phyloP scores from a whole-genome alignment of 257 asterid genomes.

The Nicotiana tomentosiformis region DNA sequence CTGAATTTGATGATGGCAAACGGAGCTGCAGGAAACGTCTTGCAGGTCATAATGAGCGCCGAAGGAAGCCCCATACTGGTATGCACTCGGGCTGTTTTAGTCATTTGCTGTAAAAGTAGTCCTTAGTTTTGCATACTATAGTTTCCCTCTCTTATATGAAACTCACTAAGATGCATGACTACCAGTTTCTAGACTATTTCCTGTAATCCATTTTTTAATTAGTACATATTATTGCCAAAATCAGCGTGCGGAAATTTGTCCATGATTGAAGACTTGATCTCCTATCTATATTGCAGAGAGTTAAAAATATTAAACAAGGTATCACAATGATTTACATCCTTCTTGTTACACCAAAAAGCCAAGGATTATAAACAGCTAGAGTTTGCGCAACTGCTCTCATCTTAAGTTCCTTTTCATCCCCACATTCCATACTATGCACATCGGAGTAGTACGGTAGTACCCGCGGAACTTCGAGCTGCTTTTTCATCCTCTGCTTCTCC shows the following conservation, averaged over 20 bases:
- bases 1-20: slow-evolving; percentile 49
- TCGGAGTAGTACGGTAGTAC: neutral
- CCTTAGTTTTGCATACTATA: neutral
- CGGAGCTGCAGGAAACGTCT: slow-evolving; percentile 48
- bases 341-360: neutral
- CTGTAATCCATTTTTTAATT: neutral
- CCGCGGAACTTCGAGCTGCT: neutral
- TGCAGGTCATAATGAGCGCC: slow-evolving; percentile 46
- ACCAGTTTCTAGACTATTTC: neutral
- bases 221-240: neutral
- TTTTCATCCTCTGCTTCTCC: neutral
- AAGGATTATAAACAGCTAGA: neutral
- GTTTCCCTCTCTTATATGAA: neutral
- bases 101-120: slow-evolving; percentile 8
- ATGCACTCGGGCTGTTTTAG: slow-evolving; percentile 13
- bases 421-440: neutral
- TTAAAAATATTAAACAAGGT: neutral
- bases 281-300: neutral
- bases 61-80: slow-evolving; percentile 34
- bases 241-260: neutral
- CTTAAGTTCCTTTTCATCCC: neutral
- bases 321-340: neutral
- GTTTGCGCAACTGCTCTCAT: neutral
- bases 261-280: neutral
- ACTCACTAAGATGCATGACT: neutral